Evolutionary conservation across 768 basidiomycete genomes (phyloP).

Genomic region (Hericium rajendrae): DNA sequence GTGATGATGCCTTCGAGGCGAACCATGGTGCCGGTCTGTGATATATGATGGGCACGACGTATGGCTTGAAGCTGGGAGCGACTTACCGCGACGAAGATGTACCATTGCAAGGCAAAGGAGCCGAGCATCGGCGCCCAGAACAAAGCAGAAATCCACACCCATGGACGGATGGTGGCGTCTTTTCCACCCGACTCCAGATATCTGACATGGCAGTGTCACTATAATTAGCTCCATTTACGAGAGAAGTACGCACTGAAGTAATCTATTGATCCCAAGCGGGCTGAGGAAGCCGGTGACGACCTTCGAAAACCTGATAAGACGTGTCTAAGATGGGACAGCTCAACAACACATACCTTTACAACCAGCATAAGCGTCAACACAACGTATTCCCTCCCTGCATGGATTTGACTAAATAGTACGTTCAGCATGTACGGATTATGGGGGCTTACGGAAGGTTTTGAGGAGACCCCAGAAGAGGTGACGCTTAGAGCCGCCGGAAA

Average conservation of each 20-base stretch:
- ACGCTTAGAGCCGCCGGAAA: constrained; percentile 12
- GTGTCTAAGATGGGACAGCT: background rate
- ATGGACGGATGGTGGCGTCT: constrained; percentile 43
- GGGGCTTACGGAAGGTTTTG: constrained; percentile 12
- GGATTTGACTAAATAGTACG: background rate
- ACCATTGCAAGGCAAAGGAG: constrained; percentile 42
- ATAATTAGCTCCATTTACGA: background rate
- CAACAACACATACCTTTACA: background rate
- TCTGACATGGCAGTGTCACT: constrained; percentile 18
- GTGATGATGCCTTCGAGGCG: constrained; percentile 37
- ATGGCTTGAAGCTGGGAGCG: background rate
- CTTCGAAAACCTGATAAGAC: constrained; percentile 1
- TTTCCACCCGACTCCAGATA: constrained; percentile 49
- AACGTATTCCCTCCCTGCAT: constrained; percentile 8
- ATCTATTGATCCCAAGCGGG: constrained; percentile 23
- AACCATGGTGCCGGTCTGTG: constrained; percentile 27
- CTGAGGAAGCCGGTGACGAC: constrained; percentile 17
- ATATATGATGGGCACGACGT: background rate
- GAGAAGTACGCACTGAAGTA: constrained; percentile 20
- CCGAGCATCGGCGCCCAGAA: constrained; percentile 37
- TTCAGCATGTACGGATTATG: background rate
- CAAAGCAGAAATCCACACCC: constrained; percentile 55
- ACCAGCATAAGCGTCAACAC: constrained; percentile 3
- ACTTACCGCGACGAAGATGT: constrained; percentile 30
- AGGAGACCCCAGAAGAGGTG: constrained; percentile 21